A percentile compares a stretch with the other conserved stretches of the same genome.
Conservation (phyloP, 345 rosid species). For the Eucalyptus decipiens region DNA sequence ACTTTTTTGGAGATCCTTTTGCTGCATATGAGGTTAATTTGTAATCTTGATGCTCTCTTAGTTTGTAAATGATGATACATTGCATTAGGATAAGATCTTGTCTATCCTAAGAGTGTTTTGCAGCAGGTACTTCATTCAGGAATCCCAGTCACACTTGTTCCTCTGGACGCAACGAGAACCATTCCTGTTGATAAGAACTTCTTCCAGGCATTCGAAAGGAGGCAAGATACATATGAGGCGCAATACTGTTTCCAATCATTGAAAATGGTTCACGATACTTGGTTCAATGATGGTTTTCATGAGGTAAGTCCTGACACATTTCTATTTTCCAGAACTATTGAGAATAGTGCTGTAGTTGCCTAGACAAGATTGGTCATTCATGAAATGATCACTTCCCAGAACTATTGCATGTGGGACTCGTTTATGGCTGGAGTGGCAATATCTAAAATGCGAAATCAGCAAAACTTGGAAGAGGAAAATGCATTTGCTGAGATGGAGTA, state of each 20-base stretch:
- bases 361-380: background rate
- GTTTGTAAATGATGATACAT: background rate
- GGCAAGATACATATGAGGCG: slow-evolving; percentile 59
- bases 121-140: slow-evolving; percentile 81
- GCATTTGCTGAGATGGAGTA: slow-evolving; percentile 82
- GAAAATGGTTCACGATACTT: slow-evolving; percentile 62
- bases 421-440: slow-evolving; percentile 71
- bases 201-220: slow-evolving; percentile 44
- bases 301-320: slow-evolving; percentile 15
- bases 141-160: slow-evolving; percentile 68
- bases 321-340: background rate
- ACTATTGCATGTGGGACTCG: slow-evolving; percentile 94
- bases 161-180: slow-evolving; percentile 85
- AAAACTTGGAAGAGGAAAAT: slow-evolving; percentile 32
- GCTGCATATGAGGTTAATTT: slow-evolving; percentile 66
- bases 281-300: slow-evolving; percentile 48
- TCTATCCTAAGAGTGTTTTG: background rate
- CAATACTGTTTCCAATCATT: slow-evolving; percentile 64
- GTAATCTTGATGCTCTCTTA: background rate
- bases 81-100: background rate
- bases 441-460: slow-evolving; percentile 45
- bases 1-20: slow-evolving; percentile 76
- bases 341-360: background rate
- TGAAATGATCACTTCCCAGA: slow-evolving; percentile 15
- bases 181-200: slow-evolving; percentile 48